These are phyloP conservation scores for Xylaria hypoxylon DNA, from an alignment of 2,329 filamentous ascomycete genomes.

Conservation along the genomic window DNA sequence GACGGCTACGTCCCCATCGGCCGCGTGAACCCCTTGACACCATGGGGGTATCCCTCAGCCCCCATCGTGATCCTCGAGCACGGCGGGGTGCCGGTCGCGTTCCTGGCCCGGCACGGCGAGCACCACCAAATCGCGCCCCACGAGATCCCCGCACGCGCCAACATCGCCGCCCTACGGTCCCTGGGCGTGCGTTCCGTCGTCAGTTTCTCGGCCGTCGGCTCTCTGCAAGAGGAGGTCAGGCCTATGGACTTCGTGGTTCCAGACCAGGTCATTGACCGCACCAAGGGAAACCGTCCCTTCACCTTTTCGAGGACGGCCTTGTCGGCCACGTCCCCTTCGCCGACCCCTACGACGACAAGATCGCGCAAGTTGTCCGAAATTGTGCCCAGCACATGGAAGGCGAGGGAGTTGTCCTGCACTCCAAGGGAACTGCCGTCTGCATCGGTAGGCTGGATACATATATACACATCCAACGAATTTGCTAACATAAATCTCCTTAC, in stretches of 20 bases:
- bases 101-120: constrained; percentile 90
- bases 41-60: constrained; percentile 84
- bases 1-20: constrained; percentile 89
- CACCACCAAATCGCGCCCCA: constrained; percentile 93
- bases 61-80: constrained; percentile 91
- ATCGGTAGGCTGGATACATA: constrained; percentile 73
- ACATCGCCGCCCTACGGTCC: constrained; percentile 94
- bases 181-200: constrained; percentile 92
- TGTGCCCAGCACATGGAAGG: constrained; percentile 83
- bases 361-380: constrained; percentile 80
- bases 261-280: constrained; percentile 96
- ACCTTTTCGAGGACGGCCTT: constrained; percentile 95
- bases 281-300: constrained; percentile 92
- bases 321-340: constrained; percentile 96
- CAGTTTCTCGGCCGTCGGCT: constrained; percentile 95
- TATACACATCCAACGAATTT: background rate
- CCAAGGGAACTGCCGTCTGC: constrained; percentile 86
- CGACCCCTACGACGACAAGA: constrained; percentile 87
- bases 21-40: constrained; percentile 79
- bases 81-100: constrained; percentile 83
- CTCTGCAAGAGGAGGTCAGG: constrained; percentile 89
- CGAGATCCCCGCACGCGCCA: constrained; percentile 93
- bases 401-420: constrained; percentile 86
- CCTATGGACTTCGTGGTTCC: constrained; percentile 97
- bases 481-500: constrained; percentile 24